Percentiles rank a stretch among this genome's conserved stretches.
These are phyloP conservation scores for Suillus ampliporus DNA, from an alignment of 768 basidiomycete genomes.

Conservation along the genomic window DNA sequence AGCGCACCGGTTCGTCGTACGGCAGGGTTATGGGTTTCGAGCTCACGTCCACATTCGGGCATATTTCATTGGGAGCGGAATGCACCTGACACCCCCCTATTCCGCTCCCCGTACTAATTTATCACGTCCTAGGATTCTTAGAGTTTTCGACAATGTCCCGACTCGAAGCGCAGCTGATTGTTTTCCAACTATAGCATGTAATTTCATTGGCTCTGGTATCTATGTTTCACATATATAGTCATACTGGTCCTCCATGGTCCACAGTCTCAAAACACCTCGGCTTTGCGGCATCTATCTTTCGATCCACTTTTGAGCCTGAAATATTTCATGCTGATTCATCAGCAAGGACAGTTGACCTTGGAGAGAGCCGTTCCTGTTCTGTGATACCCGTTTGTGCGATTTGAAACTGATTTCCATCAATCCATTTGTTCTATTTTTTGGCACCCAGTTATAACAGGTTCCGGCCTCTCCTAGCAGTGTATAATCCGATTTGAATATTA, in stretches of 20 bases:
- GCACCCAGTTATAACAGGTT: not conserved
- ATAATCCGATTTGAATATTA: not conserved
- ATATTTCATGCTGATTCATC: not conserved
- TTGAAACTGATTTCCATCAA: not conserved
- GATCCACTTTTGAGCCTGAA: not conserved
- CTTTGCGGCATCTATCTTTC: not conserved
- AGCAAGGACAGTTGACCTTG: not conserved
- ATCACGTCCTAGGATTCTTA: not conserved
- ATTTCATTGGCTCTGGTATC: not conserved
- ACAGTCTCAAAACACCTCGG: not conserved
- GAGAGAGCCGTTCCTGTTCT: not conserved
- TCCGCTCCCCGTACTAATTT: not conserved
- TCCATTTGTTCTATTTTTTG: not conserved
- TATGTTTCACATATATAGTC: not conserved
- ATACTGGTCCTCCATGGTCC: too few relatives aligned
- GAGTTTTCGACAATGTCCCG: not conserved
- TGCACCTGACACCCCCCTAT: not conserved
- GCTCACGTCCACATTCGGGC: not conserved
- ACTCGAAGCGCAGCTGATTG: not conserved
- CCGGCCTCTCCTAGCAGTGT: not conserved
- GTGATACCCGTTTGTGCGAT: not conserved
- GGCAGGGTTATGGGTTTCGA: not conserved
- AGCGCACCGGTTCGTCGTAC: not conserved
- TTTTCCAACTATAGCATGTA: not conserved
- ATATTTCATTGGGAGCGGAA: slow-evolving; percentile 3